Base-by-base conservation (phyloP, 1,284 basidiomycete species). In the Marasmius oreades region DNA sequence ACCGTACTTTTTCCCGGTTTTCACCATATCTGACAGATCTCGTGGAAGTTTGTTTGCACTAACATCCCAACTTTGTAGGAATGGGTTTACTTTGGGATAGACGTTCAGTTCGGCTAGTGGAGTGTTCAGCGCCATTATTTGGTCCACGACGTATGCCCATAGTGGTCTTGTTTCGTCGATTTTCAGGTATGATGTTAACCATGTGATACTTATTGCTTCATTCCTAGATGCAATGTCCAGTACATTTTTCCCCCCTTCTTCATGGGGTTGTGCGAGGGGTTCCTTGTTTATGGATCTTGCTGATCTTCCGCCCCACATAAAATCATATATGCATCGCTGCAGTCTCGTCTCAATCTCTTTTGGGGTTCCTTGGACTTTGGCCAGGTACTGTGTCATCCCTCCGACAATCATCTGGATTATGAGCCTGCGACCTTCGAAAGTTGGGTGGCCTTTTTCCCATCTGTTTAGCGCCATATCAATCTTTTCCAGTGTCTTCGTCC, bases 241-340 rank as follows among this genome's bases (percentile, higher is more conserved):
- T 0, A 62, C 23, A 3, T 42, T 45, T 11, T 55, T 61, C 0
- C 69, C 67, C 22, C 67, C 67, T 47, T 57, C 24, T 10, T 59
- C 36, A 4, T 22, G 53, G 28, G 56, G 59, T 8, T 46, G 47
- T 1, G 51, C n/a, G 16, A 72, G 18, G 0, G 62, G 67, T 2
- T 66, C 57, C 24, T 53, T 47, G n/a, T 63, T 64, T 8, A 70
- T 53, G 10, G 55, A 51, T 0, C 59, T 55, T 10, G 18, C 51
- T 0, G 33, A 55, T 0, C 63, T 63, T 16, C 56, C 58, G 1
- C 28, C 51, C 69, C 70, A 72, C 4, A 72, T 52, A 44, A 70
- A 69, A 1, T 55, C 58, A 12, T 53, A n/a, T 1, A 59, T 52
- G 12, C 55, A 18, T 10, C 56, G 52, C 22, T 55, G 51, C 0